A percentile compares a stretch with the other conserved stretches of the same genome.
These are phyloP conservation scores for Thermothelomyces thermophilus DNA, from an alignment of 2,329 filamentous ascomycete genomes.

Conservation along the genomic window DNA sequence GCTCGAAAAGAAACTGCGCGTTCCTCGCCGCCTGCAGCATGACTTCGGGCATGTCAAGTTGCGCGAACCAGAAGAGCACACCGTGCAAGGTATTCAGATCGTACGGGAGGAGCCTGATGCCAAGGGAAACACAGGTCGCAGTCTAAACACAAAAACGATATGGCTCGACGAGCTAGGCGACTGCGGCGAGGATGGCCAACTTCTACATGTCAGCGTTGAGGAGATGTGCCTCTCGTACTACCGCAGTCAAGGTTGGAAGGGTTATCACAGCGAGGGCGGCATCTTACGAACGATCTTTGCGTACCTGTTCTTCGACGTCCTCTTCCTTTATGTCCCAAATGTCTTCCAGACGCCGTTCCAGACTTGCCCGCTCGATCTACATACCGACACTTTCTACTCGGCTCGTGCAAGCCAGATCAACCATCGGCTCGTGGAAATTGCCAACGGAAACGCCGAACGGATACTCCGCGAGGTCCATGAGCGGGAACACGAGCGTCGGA, in stretches of 20 bases:
- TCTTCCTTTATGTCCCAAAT: slow-evolving; percentile 90
- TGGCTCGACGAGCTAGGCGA: slow-evolving; percentile 73
- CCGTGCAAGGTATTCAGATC: slow-evolving; percentile 70
- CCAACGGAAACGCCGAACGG: slow-evolving; percentile 66
- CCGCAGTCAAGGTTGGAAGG: slow-evolving; percentile 78
- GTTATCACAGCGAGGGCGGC: slow-evolving; percentile 87
- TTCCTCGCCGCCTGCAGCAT: slow-evolving; percentile 81
- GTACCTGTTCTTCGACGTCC: slow-evolving; percentile 86
- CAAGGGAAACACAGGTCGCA: slow-evolving; percentile 30
- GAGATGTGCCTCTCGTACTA: slow-evolving; percentile 90
- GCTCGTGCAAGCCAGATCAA: slow-evolving; percentile 86
- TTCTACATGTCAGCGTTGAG: slow-evolving; percentile 77
- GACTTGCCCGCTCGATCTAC: slow-evolving; percentile 84
- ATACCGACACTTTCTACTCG: slow-evolving; percentile 88
- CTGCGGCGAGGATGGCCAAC: slow-evolving; percentile 34
- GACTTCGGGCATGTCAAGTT: slow-evolving; percentile 85
- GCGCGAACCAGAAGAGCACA: slow-evolving; percentile 66
- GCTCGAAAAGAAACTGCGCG: slow-evolving; percentile 74
- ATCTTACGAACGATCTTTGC: slow-evolving; percentile 87
- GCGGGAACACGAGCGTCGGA: slow-evolving; percentile 60
- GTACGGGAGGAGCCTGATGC: slow-evolving; percentile 47
- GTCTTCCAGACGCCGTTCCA: slow-evolving; percentile 96
- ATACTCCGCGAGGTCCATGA: slow-evolving; percentile 65
- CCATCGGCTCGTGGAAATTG: slow-evolving; percentile 74
- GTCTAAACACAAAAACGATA: slow-evolving; percentile 62